These are phyloP conservation scores for Globisporangium solare DNA, from an alignment of 352 stramenopile genomes.

Conservation along the genomic window DNA sequence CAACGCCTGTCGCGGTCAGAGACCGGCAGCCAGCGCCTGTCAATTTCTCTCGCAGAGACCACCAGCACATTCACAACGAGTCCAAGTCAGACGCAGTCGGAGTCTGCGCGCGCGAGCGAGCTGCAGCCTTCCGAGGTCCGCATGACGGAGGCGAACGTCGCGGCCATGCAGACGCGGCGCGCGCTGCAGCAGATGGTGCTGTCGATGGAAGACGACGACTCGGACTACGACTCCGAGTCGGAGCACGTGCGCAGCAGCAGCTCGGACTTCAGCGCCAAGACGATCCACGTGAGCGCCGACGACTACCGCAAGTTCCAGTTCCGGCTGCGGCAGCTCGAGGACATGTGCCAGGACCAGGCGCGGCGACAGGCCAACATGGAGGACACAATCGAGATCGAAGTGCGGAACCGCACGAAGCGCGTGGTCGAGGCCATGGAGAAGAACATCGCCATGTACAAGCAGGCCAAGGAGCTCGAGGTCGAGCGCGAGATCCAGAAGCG, in stretches of 20 bases:
- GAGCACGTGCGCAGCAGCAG: slow-evolving; percentile 15
- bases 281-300: slow-evolving; percentile 57
- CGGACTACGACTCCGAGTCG: slow-evolving; percentile 54
- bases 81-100: too few relatives aligned
- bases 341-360: slow-evolving; percentile 64
- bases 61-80: too few relatives aligned
- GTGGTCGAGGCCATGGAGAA: slow-evolving; percentile 75
- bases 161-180: slow-evolving; percentile 68
- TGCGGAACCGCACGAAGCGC: slow-evolving; percentile 55
- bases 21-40: too few relatives aligned
- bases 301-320: slow-evolving; percentile 86
- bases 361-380: slow-evolving; percentile 71
- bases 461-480: slow-evolving; percentile 74
- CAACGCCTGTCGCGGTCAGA: too few relatives aligned
- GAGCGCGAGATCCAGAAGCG: slow-evolving; percentile 76
- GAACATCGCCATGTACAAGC: slow-evolving; percentile 84
- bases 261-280: slow-evolving; percentile 13
- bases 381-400: slow-evolving; percentile 72
- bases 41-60: too few relatives aligned
- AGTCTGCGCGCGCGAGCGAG: slow-evolving; percentile 13
- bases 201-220: slow-evolving; percentile 72
- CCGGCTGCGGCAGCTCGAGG: slow-evolving; percentile 71
- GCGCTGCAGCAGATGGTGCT: slow-evolving; percentile 84
- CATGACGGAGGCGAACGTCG: slow-evolving; percentile 64
- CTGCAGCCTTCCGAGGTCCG: slow-evolving; percentile 15